Evolutionary conservation across 257 asterid genomes (phyloP).

Genomic region (Ilex aquifolium): DNA sequence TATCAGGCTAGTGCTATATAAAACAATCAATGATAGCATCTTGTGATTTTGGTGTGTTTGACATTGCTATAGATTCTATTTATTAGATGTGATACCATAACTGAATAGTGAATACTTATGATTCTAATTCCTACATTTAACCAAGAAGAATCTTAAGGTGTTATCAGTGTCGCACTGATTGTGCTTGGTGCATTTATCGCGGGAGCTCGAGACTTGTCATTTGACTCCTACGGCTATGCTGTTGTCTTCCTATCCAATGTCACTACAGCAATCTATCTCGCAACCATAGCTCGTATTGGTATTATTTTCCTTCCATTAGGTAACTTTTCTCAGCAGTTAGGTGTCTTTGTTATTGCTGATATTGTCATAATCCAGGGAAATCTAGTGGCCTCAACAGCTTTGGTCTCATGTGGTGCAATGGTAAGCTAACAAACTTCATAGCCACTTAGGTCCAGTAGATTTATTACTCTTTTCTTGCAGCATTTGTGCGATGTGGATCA

Average conservation of each 20-base stretch:
- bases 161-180: slow-evolving; percentile 73
- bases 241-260: slow-evolving; percentile 73
- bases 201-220: slow-evolving; percentile 85
- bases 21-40: background rate
- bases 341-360: slow-evolving; percentile 18
- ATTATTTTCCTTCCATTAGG: slow-evolving; percentile 18
- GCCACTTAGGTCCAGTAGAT: background rate
- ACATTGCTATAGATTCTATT: background rate
- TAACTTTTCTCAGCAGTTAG: background rate
- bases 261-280: slow-evolving; percentile 80
- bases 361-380: slow-evolving; percentile 50
- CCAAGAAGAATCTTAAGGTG: slow-evolving; percentile 24
- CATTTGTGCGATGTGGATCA: background rate
- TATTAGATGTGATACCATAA: background rate
- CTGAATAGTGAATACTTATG: background rate
- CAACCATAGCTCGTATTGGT: slow-evolving; percentile 90
- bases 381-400: slow-evolving; percentile 89
- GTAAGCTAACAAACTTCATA: slow-evolving; percentile 22
- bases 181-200: slow-evolving; percentile 86
- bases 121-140: slow-evolving; percentile 18
- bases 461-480: background rate
- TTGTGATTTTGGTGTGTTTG: background rate
- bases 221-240: slow-evolving; percentile 67
- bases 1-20: no score
- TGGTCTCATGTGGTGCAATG: slow-evolving; percentile 99